Base-by-base conservation (phyloP, 1,139 yeast genomes). In the Meyerozyma smithsonii region DNA sequence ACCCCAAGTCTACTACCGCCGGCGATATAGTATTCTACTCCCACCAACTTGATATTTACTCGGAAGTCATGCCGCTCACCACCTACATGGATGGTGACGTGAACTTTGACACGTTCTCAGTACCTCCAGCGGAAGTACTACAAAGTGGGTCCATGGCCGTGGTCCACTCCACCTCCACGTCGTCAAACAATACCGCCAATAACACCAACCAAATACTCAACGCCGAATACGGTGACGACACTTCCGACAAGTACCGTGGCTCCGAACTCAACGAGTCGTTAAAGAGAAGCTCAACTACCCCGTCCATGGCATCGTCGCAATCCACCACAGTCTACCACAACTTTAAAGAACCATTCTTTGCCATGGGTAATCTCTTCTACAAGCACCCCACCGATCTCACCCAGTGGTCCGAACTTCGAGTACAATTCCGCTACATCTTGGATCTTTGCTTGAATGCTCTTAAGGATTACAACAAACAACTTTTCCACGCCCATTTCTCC, bases 1-100 rank as follows among this genome's bases (percentile, higher is more conserved):
- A 80, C 1, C 84, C 88, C 0, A 70, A 74, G 39, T 62, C 73
- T n/a, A 73, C 84, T 2, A 62, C 68, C 8, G 72, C 68, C 39
- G 84, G 81, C n/a, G 74, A 74, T 39, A 59, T 81, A 19, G 61
- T 81, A 3, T 84, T 70, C 56, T 80, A 75, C 56, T 79, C 80
- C 48, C 74, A 78, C 35, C 77, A 79, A 33, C 59, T 83, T 38
- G 74, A 80, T 47, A 62, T 81, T 1, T 78, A 74, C 49, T 77
- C 86, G 47, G 69, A 69, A 35, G 70, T 75, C 7, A 50, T 79
- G 28, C 89, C 90, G 0, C 58, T 77, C n/a, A 40, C 43, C 2
- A 21, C 14, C 5, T 41, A 41, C 30, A 26, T n/a, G 10, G 12
- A 4, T 26, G 30, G 15, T 4, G 38, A 36, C 30, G 28, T 32